Percentiles rank a stretch among this genome's conserved stretches.
Conservation (phyloP, 1,139 yeast species). For the Sugiyamaella sp. region DNA sequence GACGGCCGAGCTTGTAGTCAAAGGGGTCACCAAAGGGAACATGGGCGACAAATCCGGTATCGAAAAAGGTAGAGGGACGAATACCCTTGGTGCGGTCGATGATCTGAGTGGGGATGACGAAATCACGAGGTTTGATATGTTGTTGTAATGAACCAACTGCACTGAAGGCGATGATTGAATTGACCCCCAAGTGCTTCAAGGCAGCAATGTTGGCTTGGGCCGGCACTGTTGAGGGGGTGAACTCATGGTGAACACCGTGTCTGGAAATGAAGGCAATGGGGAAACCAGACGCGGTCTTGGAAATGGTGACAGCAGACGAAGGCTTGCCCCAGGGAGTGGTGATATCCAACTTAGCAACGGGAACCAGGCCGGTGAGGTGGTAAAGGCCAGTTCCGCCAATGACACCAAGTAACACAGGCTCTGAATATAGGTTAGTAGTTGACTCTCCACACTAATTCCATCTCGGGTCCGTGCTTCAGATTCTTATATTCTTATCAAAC, state of each 20-base stretch:
- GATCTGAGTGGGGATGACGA: slow-evolving; percentile 91
- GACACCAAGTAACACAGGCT: slow-evolving; percentile 76
- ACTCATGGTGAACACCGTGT: slow-evolving; percentile 89
- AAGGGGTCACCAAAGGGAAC: slow-evolving; percentile 98
- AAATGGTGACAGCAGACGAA: slow-evolving; percentile 89
- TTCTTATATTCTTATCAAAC: slow-evolving; percentile 11
- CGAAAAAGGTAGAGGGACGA: slow-evolving; percentile 88
- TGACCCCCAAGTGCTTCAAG: slow-evolving; percentile 81
- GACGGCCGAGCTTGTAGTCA: slow-evolving; percentile 68
- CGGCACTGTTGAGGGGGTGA: slow-evolving; percentile 90
- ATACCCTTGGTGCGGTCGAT: slow-evolving; percentile 97
- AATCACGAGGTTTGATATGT: slow-evolving; percentile 90
- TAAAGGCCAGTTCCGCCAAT: slow-evolving; percentile 99
- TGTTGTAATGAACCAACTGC: slow-evolving; percentile 95
- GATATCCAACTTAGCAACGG: slow-evolving; percentile 79
- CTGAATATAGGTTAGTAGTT: slow-evolving; percentile 33
- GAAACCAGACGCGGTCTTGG: slow-evolving; percentile 72
- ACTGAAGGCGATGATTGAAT: slow-evolving; percentile 85
- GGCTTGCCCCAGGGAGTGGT: slow-evolving; percentile 98
- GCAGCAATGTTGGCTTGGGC: slow-evolving; percentile 95
- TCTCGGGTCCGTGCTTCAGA: no score
- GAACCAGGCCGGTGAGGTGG: slow-evolving; percentile 76
- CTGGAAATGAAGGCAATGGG: slow-evolving; percentile 94
- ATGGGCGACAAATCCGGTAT: slow-evolving; percentile 92
- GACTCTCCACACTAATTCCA: background rate